Percentiles rank a stretch among this genome's conserved stretches.
Evolutionary conservation across 1,284 basidiomycete species (phyloP).

Genomic region (Schizophyllum amplum): DNA sequence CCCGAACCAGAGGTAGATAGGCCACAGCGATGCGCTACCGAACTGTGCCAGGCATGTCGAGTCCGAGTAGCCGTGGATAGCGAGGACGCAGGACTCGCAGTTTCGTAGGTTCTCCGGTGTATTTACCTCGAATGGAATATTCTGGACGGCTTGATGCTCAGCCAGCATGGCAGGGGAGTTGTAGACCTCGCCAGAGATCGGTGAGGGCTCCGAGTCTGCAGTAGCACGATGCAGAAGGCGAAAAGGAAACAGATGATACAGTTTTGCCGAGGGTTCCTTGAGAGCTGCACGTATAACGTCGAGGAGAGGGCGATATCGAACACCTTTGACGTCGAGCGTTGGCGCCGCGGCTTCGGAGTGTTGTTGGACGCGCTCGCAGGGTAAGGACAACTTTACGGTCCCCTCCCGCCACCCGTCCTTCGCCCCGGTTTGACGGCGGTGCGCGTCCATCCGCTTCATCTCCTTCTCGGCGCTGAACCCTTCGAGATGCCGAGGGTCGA

Average conservation of each 20-base stretch:
- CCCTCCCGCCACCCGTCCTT: not conserved
- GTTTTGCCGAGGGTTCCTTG: constrained; percentile 14
- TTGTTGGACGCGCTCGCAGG: constrained; percentile 6
- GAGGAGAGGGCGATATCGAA: constrained; percentile 18
- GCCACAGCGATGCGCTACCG: constrained; percentile 24
- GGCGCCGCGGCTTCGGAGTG: constrained; percentile 21
- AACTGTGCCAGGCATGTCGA: constrained; percentile 24
- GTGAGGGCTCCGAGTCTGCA: constrained; percentile 11
- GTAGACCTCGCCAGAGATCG: constrained; percentile 21
- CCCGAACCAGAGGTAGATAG: constrained; percentile 23
- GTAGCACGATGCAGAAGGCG: constrained; percentile 19
- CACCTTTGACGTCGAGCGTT: constrained; percentile 19
- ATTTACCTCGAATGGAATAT: constrained; percentile 6
- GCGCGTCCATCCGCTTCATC: constrained; percentile 7
- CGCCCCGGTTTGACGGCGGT: not conserved
- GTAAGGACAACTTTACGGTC: not conserved
- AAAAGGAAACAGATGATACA: constrained; percentile 24
- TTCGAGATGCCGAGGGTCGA: constrained; percentile 6
- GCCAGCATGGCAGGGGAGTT: constrained; percentile 22
- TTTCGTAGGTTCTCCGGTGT: constrained; percentile 4
- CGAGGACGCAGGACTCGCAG: constrained; percentile 15
- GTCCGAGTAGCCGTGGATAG: constrained; percentile 26
- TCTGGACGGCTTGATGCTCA: constrained; percentile 19
- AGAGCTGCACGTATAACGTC: constrained; percentile 22
- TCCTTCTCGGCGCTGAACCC: constrained; percentile 12